phyloP scores from a whole-genome alignment of 2,329 filamentous ascomycete genomes.

The Aureobasidium lini region DNA sequence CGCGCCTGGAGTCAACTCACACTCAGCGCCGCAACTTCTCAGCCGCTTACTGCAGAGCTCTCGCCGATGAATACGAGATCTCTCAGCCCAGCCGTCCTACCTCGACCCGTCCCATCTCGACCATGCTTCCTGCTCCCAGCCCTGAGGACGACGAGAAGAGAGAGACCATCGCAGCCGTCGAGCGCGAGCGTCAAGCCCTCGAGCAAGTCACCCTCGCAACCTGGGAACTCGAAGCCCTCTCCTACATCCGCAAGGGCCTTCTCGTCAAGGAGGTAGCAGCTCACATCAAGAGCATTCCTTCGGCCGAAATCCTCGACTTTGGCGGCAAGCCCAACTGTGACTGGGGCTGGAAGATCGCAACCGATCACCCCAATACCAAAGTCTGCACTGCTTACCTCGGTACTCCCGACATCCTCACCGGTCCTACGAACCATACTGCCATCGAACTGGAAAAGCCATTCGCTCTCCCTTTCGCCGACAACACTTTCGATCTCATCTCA shows the following conservation, averaged over 20 bases:
- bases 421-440: constrained; percentile 81
- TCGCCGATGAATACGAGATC: constrained; percentile 79
- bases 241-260: constrained; percentile 54
- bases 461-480: constrained; percentile 74
- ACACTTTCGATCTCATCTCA: constrained; percentile 86
- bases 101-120: constrained; percentile 37
- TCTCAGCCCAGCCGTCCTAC: constrained; percentile 40
- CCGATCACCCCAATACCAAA: constrained; percentile 76
- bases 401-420: constrained; percentile 68
- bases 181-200: constrained; percentile 75
- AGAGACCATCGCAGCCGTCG: constrained; percentile 33
- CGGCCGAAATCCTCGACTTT: constrained; percentile 71
- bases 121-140: constrained; percentile 29
- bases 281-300: constrained; percentile 28
- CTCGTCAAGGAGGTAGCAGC: constrained; percentile 47
- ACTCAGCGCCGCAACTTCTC: constrained; percentile 68
- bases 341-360: constrained; percentile 92
- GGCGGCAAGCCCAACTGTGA: constrained; percentile 79
- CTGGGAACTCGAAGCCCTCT: constrained; percentile 57
- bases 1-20: constrained; percentile 83
- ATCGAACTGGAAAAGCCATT: constrained; percentile 52
- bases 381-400: constrained; percentile 58
- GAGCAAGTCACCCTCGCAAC: constrained; percentile 56
- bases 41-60: constrained; percentile 67
- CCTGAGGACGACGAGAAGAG: constrained; percentile 24